These are phyloP conservation scores for Backusella liffmaniae DNA, from an alignment of 192 early-diverging fungal species.

Conservation along the genomic window DNA sequence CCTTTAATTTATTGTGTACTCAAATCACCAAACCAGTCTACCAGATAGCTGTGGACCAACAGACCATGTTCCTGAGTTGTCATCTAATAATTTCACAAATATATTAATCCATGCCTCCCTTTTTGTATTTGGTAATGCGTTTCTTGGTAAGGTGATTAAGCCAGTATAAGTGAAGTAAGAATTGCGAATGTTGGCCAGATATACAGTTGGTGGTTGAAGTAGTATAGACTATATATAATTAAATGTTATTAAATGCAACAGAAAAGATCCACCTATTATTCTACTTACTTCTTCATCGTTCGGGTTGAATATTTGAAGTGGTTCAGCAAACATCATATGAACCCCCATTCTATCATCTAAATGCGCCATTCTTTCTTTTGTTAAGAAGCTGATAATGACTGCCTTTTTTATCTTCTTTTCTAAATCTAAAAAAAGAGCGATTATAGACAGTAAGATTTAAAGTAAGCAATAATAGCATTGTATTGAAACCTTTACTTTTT, in stretches of 20 bases:
- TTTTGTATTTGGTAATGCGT: not conserved
- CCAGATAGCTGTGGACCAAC: conserved; percentile 23
- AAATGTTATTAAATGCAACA: not conserved
- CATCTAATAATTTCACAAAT: conserved; percentile 26
- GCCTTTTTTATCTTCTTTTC: conserved; percentile 9
- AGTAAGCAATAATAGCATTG: not conserved
- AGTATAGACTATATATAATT: conserved; percentile 7
- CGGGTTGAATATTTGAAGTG: conserved; percentile 8
- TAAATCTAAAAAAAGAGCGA: not conserved
- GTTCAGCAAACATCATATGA: conserved; percentile 26
- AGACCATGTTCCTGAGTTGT: conserved; percentile 17
- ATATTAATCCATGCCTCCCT: conserved; percentile 24
- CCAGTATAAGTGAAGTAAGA: conserved; percentile 26
- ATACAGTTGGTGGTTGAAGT: conserved; percentile 22
- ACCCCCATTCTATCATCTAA: conserved; percentile 23
- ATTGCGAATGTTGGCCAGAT: conserved; percentile 13
- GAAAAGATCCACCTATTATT: too few species aligned
- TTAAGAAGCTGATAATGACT: conserved; percentile 23
- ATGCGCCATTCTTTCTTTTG: conserved; percentile 16
- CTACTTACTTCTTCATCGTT: conserved; percentile 6
- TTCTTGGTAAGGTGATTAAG: conserved; percentile 13
- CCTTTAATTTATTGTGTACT: not conserved
- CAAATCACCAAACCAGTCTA: conserved; percentile 7
- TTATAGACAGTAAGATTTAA: not conserved
- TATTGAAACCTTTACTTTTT: not conserved